phyloP scores from a whole-genome alignment of 768 basidiomycete species.

The Chlorophyllum brunneum region DNA sequence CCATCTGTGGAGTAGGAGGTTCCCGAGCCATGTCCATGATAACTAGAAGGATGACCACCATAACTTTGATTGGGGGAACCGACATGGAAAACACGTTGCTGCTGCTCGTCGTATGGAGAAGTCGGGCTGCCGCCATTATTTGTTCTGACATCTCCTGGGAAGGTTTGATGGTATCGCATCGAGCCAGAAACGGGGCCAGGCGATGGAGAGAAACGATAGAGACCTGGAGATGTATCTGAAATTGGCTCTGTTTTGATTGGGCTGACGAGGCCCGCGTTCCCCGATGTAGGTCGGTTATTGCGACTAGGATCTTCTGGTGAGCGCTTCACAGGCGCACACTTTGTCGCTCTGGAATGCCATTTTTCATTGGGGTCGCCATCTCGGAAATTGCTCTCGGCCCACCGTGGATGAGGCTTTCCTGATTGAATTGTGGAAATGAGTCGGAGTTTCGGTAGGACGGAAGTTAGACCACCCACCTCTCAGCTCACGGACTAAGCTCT shows the following conservation, averaged over 20 bases:
- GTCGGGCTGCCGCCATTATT: conserved; percentile 18
- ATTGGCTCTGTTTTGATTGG: conserved; percentile 68
- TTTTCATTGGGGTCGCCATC: conserved; percentile 81
- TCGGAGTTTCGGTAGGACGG: too few relatives aligned
- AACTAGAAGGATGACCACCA: conserved; percentile 18
- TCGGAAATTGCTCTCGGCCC: conserved; percentile 77
- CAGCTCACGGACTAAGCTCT: conserved; percentile 86
- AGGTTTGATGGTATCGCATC: conserved; percentile 46
- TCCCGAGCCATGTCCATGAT: conserved; percentile 19
- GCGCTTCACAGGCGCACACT: conserved; percentile 46
- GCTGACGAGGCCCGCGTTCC: conserved; percentile 42
- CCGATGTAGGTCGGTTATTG: conserved; percentile 23
- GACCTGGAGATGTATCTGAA: conserved; percentile 44
- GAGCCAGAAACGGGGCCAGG: conserved; percentile 37
- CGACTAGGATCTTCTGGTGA: conserved; percentile 16
- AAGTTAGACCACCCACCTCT: conserved; percentile 46
- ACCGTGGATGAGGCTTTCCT: conserved; percentile 87
- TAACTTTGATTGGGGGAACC: conserved; percentile 25
- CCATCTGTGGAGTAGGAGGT: conserved; percentile 37
- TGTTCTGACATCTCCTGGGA: conserved; percentile 34
- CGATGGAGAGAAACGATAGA: conserved; percentile 71
- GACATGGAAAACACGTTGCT: conserved; percentile 19
- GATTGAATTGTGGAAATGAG: conserved; percentile 1
- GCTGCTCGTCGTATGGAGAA: conserved; percentile 21
- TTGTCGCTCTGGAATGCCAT: conserved; percentile 81